Percentiles rank a stretch among this genome's conserved stretches.
Evolutionary conservation across 2,329 filamentous ascomycete species (phyloP).

Genomic region (Scedosporium dehoogii): DNA sequence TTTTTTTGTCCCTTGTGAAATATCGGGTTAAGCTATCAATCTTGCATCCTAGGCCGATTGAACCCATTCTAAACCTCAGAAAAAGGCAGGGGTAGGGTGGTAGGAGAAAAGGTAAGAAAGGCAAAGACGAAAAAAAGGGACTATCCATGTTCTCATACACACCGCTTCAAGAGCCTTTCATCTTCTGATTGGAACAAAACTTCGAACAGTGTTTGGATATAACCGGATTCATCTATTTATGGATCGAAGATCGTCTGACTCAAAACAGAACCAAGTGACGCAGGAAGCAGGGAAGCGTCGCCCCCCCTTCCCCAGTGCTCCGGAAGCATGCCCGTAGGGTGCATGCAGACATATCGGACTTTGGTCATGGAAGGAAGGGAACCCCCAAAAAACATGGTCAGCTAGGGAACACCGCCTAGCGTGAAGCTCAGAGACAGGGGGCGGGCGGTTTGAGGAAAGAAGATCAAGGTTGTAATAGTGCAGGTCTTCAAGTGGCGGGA

Average conservation of each 20-base stretch:
- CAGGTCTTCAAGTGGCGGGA: no score
- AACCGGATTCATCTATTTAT: background rate
- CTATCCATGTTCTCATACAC: background rate
- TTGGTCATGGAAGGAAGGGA: background rate
- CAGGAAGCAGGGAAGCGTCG: background rate
- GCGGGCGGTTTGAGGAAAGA: no score
- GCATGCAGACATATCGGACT: background rate
- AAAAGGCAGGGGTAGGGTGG: background rate
- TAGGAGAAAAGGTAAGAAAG: background rate
- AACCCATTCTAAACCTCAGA: background rate
- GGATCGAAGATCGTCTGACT: slow-evolving; percentile 4
- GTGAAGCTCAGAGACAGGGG: background rate
- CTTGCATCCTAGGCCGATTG: background rate
- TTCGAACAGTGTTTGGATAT: background rate
- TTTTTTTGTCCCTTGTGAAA: background rate
- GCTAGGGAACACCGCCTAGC: background rate
- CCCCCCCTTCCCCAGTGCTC: background rate
- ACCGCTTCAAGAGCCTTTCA: background rate
- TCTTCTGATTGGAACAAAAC: background rate
- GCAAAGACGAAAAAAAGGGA: background rate
- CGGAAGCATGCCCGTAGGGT: background rate
- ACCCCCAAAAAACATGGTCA: background rate
- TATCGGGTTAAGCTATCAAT: background rate
- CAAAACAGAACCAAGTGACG: background rate
- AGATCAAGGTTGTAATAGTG: no score